Percentiles rank a stretch among this genome's conserved stretches.
These are phyloP conservation scores for Rhynchosporium graminicola DNA, from an alignment of 2,329 filamentous ascomycete genomes.

Conservation along the genomic window DNA sequence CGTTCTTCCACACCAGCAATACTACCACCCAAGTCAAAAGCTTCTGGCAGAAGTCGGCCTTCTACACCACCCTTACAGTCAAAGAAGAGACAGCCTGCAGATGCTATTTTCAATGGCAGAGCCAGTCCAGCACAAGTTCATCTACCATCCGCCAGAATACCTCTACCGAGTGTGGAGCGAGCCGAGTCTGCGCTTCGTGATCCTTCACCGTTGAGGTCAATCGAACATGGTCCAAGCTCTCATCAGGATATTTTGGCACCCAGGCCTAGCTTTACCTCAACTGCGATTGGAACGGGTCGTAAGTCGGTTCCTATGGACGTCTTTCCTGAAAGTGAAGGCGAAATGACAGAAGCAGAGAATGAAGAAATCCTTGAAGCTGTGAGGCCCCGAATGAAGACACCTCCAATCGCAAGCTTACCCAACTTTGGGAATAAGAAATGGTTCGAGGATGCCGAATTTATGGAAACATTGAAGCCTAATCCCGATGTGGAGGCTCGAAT, in stretches of 20 bases:
- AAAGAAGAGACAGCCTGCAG: background rate
- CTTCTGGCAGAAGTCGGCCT: conserved; percentile 11
- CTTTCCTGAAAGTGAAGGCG: conserved; percentile 27
- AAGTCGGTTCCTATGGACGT: conserved; percentile 14
- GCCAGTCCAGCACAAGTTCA: background rate
- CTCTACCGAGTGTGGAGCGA: conserved; percentile 12
- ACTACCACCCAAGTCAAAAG: background rate
- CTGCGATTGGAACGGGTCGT: conserved; percentile 1
- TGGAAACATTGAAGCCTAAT: conserved; percentile 31
- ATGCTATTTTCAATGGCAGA: background rate
- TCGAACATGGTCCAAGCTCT: conserved; percentile 1
- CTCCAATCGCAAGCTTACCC: conserved; percentile 34
- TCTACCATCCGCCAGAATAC: background rate
- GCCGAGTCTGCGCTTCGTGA: background rate
- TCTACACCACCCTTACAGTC: conserved; percentile 1
- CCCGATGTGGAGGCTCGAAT: conserved; percentile 26
- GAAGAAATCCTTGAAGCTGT: conserved; percentile 34
- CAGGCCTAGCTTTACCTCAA: background rate
- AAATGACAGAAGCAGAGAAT: conserved; percentile 31
- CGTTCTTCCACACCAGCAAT: conserved; percentile 11
- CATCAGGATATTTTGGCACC: background rate
- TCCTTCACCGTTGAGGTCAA: conserved; percentile 6
- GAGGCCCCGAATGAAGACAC: conserved; percentile 38
- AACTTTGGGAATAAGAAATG: conserved; percentile 31
- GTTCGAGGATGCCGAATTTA: conserved; percentile 33